Conservation (phyloP, 2,329 filamentous ascomycete species). For the Aschersonia sp. region DNA sequence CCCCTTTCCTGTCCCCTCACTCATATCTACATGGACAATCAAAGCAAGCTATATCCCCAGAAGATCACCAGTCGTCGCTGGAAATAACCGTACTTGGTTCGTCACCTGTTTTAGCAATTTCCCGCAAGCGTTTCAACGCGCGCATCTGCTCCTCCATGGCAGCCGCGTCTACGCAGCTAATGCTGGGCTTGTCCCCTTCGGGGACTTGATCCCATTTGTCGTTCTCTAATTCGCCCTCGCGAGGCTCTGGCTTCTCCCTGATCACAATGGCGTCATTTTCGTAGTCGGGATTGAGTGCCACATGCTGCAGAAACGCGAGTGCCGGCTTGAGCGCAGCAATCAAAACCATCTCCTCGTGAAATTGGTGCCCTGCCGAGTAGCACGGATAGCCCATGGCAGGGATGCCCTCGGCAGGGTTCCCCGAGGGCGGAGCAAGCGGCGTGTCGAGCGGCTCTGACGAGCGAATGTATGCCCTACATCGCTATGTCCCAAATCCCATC, state of each 20-base stretch:
- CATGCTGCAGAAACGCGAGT: slow-evolving; percentile 45
- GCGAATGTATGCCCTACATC: slow-evolving; percentile 39
- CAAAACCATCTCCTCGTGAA: slow-evolving; percentile 48
- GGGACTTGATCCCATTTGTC: slow-evolving; percentile 16
- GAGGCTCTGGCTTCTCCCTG: slow-evolving; percentile 7
- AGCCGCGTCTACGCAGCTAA: slow-evolving; percentile 8
- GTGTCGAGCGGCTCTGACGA: slow-evolving; percentile 35
- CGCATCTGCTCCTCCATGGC: slow-evolving; percentile 8
- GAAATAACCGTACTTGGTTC: no score
- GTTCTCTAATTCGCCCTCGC: slow-evolving; percentile 8
- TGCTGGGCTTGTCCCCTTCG: slow-evolving; percentile 14
- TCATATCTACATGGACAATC: no score
- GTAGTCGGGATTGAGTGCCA: slow-evolving; percentile 26
- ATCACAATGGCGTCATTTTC: slow-evolving; percentile 24
- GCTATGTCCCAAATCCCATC: background rate
- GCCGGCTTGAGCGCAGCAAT: slow-evolving; percentile 37
- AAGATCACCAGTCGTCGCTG: no score
- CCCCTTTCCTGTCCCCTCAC: no score
- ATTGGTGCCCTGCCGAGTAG: slow-evolving; percentile 50
- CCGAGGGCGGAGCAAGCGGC: slow-evolving; percentile 36
- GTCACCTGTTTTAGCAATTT: no score
- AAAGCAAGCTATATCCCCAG: no score
- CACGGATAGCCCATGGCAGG: slow-evolving; percentile 46
- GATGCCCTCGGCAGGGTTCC: slow-evolving; percentile 27
- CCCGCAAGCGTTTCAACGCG: background rate